Evolutionary conservation across 768 basidiomycete species (phyloP).

Genomic region (Rhizopogon vesiculosus): DNA sequence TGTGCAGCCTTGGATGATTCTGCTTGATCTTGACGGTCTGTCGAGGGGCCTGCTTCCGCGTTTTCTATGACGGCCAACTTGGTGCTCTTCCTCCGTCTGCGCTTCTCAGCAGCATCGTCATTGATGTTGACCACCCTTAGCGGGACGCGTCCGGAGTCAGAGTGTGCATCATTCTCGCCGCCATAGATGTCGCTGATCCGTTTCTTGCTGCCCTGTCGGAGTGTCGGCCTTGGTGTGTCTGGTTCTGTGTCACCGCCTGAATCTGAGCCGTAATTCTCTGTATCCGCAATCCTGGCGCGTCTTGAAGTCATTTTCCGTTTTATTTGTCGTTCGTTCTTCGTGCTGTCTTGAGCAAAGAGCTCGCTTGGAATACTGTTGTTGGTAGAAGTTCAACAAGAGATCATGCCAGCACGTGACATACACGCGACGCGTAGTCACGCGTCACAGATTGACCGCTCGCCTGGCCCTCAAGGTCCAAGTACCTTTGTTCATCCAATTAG

Average conservation of each 20-base stretch:
- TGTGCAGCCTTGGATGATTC: slow-evolving; percentile 40
- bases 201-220: slow-evolving; percentile 28
- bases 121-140: slow-evolving; percentile 47
- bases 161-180: slow-evolving; percentile 30
- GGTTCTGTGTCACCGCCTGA: slow-evolving; percentile 27
- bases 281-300: slow-evolving; percentile 14
- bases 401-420: slow-evolving; percentile 22
- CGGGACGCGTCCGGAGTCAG: slow-evolving; percentile 37
- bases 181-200: slow-evolving; percentile 47
- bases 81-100: slow-evolving; percentile 73
- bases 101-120: slow-evolving; percentile 86
- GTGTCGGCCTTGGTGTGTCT: slow-evolving; percentile 22
- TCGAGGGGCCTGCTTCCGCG: slow-evolving; percentile 53
- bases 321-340: background rate
- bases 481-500: too few relatives aligned
- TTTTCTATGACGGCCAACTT: slow-evolving; percentile 57
- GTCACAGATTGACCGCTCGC: background rate
- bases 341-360: background rate
- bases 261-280: slow-evolving; percentile 13
- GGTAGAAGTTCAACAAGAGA: slow-evolving; percentile 24
- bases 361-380: slow-evolving; percentile 4
- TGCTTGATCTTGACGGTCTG: slow-evolving; percentile 30
- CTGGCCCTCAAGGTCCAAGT: too few relatives aligned
- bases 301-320: slow-evolving; percentile 15
- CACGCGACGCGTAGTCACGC: slow-evolving; percentile 19